These are phyloP conservation scores for Domatiomyces catenatus DNA, from an alignment of 2,329 filamentous ascomycete species.

Conservation along the genomic window DNA sequence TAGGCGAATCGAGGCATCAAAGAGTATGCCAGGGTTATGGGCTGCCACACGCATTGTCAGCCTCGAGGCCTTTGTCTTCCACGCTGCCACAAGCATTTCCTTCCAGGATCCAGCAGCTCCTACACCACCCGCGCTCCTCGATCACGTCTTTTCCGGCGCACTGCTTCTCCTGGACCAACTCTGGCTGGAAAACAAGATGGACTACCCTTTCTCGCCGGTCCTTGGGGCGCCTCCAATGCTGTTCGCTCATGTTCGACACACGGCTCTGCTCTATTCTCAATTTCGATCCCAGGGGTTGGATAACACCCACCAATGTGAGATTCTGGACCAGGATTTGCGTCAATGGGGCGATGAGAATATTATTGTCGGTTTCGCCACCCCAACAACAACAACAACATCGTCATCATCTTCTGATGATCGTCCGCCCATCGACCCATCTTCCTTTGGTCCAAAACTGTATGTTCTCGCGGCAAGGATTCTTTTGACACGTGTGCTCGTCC, in stretches of 20 bases:
- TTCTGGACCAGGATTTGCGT: conserved; percentile 1
- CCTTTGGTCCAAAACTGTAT: conserved; percentile 1
- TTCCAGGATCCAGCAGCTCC: conserved; percentile 13
- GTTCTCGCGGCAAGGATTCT: conserved; percentile 1
- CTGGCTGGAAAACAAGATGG: conserved; percentile 1
- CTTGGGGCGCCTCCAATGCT: conserved; percentile 15
- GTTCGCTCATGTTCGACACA: conserved; percentile 13
- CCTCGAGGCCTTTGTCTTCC: conserved; percentile 19
- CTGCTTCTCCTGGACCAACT: conserved; percentile 3
- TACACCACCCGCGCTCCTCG: conserved; percentile 5
- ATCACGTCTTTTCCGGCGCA: conserved; percentile 12
- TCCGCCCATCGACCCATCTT: background rate
- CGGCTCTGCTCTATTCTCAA: conserved; percentile 1
- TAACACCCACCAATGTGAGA: background rate
- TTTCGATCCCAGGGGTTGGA: background rate
- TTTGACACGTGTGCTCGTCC: background rate
- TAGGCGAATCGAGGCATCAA: background rate
- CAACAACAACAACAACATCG: no score
- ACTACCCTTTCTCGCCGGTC: conserved; percentile 12
- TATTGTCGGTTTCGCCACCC: background rate
- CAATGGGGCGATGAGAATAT: background rate
- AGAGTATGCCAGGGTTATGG: conserved; percentile 1
- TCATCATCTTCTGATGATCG: background rate
- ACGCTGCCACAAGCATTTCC: conserved; percentile 18
- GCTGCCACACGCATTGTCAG: conserved; percentile 10